These are phyloP conservation scores for Dryas octopetala DNA, from an alignment of 306 rosid species.

Conservation along the genomic window DNA sequence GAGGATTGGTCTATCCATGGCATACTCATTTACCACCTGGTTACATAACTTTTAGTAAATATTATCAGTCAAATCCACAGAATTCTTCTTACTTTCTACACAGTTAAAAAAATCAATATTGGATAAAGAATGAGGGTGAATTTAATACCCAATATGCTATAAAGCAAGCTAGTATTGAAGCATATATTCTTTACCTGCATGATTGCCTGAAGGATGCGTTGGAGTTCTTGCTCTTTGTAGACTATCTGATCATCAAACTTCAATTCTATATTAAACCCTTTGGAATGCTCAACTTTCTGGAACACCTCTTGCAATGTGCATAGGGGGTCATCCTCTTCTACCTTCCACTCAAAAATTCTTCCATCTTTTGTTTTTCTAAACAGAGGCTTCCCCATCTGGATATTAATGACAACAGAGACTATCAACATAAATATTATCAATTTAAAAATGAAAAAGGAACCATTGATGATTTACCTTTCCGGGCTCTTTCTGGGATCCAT, in stretches of 20 bases:
- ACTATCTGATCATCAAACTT: slow-evolving; percentile 68
- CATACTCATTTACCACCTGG: slow-evolving; percentile 58
- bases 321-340: slow-evolving; percentile 62
- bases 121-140: too few relatives aligned
- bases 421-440: background rate
- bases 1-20: slow-evolving; percentile 59
- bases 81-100: too few relatives aligned
- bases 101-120: background rate
- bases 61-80: background rate
- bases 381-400: slow-evolving; percentile 48
- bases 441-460: background rate
- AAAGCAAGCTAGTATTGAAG: too few relatives aligned
- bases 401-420: background rate
- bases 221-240: slow-evolving; percentile 47
- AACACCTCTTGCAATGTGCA: slow-evolving; percentile 80
- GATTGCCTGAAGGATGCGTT: slow-evolving; percentile 48
- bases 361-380: slow-evolving; percentile 62
- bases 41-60: background rate
- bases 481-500: slow-evolving; percentile 61
- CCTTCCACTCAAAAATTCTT: slow-evolving; percentile 51
- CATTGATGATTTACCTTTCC: slow-evolving; percentile 23
- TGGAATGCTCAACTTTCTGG: slow-evolving; percentile 41
- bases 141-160: background rate
- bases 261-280: slow-evolving; percentile 82
- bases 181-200: slow-evolving; percentile 37